These are phyloP conservation scores for Hygrocybe coccinea DNA, from an alignment of 768 basidiomycete species.

Conservation along the genomic window DNA sequence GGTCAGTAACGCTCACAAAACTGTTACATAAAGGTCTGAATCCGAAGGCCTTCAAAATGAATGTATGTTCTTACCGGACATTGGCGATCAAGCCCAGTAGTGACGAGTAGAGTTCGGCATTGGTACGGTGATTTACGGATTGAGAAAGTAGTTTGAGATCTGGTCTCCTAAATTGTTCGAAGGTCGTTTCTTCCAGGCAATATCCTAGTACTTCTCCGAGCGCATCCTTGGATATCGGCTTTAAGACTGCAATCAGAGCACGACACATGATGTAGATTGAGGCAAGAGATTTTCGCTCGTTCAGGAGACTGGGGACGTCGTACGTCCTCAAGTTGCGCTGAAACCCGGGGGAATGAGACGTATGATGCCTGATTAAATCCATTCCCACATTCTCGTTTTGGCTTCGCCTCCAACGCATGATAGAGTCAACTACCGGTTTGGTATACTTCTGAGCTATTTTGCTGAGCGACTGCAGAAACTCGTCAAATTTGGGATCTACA, in stretches of 20 bases:
- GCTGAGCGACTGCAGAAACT: constrained; percentile 77
- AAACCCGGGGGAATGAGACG: constrained; percentile 33
- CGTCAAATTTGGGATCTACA: constrained; percentile 76
- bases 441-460: constrained; percentile 82
- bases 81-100: constrained; percentile 81
- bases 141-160: constrained; percentile 60
- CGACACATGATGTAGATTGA: constrained; percentile 89
- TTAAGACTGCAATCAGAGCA: constrained; percentile 72
- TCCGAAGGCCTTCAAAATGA: background rate
- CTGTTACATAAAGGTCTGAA: constrained; percentile 34
- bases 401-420: constrained; percentile 80
- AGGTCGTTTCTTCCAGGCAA: constrained; percentile 81
- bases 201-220: constrained; percentile 75
- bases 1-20: constrained; percentile 89
- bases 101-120: constrained; percentile 77
- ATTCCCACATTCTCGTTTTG: constrained; percentile 59
- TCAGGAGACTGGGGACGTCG: constrained; percentile 49
- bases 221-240: constrained; percentile 67
- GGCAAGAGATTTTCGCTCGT: constrained; percentile 73
- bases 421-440: constrained; percentile 78
- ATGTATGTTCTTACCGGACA: constrained; percentile 53
- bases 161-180: constrained; percentile 75
- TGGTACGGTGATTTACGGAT: constrained; percentile 72
- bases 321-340: constrained; percentile 36
- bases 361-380: constrained; percentile 50